A percentile compares a stretch with the other conserved stretches of the same genome.
These are phyloP conservation scores for Botrytis deweyae DNA, from an alignment of 2,329 filamentous ascomycete species.

Conservation along the genomic window DNA sequence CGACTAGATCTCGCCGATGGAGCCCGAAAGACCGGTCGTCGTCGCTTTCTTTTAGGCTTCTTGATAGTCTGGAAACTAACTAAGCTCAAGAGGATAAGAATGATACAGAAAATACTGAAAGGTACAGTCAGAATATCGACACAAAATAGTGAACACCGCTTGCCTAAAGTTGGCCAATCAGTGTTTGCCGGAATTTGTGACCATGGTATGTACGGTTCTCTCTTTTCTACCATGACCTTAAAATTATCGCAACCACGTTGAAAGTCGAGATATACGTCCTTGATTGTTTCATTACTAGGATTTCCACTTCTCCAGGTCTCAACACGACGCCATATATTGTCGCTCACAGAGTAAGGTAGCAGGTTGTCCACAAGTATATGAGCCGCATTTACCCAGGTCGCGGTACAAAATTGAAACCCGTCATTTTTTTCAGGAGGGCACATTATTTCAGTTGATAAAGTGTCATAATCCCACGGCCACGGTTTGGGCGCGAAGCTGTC, in stretches of 20 bases:
- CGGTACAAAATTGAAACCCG: background rate
- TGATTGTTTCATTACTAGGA: background rate
- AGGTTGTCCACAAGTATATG: slow-evolving; percentile 13
- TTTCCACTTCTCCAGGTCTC: background rate
- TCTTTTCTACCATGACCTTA: background rate
- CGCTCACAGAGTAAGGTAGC: background rate
- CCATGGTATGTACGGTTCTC: background rate
- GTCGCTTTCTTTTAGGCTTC: background rate
- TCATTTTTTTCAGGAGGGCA: background rate
- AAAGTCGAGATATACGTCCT: background rate
- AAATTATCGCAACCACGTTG: background rate
- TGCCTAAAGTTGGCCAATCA: slow-evolving; percentile 4
- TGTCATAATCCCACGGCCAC: slow-evolving; percentile 11
- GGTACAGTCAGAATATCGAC: slow-evolving; percentile 1
- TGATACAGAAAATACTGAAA: background rate
- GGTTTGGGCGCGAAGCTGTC: background rate
- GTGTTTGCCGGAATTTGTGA: slow-evolving; percentile 1
- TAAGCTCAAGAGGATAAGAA: background rate
- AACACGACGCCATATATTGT: slow-evolving; percentile 13
- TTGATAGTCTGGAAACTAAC: background rate
- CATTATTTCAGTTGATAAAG: background rate
- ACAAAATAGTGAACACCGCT: background rate
- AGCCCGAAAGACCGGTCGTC: background rate
- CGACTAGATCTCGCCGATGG: background rate
- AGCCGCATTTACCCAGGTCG: slow-evolving; percentile 19